Conservation (phyloP, 768 basidiomycete genomes). For the Podaxis sp. region DNA sequence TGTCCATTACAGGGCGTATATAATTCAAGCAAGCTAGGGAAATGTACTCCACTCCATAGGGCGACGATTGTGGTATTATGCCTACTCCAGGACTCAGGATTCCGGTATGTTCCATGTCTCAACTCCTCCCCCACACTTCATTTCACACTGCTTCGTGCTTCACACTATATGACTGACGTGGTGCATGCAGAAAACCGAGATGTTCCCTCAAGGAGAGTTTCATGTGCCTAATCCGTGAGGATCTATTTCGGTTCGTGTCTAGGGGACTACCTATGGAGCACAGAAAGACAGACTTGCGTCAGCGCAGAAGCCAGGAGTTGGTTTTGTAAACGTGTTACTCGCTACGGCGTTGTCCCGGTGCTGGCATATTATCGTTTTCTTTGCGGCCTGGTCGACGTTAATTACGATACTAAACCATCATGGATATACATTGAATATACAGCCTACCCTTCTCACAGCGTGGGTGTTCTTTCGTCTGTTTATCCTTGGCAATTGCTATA, state of each 20-base stretch:
- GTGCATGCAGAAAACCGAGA: slow-evolving; percentile 25
- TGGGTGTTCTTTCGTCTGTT: slow-evolving; percentile 32
- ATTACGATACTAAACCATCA: slow-evolving; percentile 40
- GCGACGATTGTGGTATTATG: not conserved
- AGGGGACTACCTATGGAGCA: not conserved
- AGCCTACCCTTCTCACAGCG: slow-evolving; percentile 67
- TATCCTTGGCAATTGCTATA: not conserved
- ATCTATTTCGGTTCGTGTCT: slow-evolving; percentile 3
- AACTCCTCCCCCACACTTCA: not conserved
- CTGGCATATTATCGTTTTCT: slow-evolving; percentile 70
- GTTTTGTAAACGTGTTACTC: slow-evolving; percentile 41
- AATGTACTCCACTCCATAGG: not conserved
- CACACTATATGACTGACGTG: not conserved
- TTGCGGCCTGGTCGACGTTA: slow-evolving; percentile 58
- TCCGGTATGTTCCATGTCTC: not conserved
- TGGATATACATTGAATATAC: slow-evolving; percentile 39
- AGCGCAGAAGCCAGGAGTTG: slow-evolving; percentile 27
- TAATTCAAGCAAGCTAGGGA: not conserved
- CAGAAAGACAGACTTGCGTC: slow-evolving; percentile 34
- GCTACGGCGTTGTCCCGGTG: slow-evolving; percentile 53
- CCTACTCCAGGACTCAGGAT: not conserved
- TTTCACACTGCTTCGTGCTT: not conserved
- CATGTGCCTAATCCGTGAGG: slow-evolving; percentile 40
- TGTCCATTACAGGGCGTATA: not conserved
- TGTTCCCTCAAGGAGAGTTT: slow-evolving; percentile 34